phyloP scores from a whole-genome alignment of 306 rosid genomes.

The Lagenaria siceraria region DNA sequence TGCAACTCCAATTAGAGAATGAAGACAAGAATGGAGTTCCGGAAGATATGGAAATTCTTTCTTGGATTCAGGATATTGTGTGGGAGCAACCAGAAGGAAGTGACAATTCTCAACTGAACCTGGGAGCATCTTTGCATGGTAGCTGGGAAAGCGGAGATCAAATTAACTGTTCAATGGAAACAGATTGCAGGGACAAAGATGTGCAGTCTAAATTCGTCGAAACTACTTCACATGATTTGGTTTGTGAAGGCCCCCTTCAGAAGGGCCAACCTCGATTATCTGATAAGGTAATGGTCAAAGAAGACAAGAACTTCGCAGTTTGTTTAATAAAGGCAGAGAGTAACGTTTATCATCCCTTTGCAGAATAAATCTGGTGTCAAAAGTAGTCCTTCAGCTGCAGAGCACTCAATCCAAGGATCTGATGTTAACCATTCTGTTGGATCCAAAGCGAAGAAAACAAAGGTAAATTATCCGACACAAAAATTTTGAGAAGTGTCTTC shows the following conservation, averaged over 20 bases:
- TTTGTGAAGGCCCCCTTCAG: conserved; percentile 26
- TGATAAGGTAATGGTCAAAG: conserved; percentile 19
- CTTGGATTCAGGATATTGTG: conserved; percentile 34
- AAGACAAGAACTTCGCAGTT: conserved; percentile 34
- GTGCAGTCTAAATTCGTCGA: conserved; percentile 69
- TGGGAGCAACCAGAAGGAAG: conserved; percentile 40
- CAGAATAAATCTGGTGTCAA: conserved; percentile 13
- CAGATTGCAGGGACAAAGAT: conserved; percentile 52
- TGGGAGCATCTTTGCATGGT: conserved; percentile 46
- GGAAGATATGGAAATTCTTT: conserved; percentile 25
- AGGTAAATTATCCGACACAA: conserved; percentile 27
- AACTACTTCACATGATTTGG: conserved; percentile 36
- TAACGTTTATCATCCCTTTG: conserved; percentile 14
- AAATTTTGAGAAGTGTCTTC: neutral
- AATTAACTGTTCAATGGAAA: conserved; percentile 47
- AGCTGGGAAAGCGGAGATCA: conserved; percentile 81
- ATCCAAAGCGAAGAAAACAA: conserved; percentile 61
- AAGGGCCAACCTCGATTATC: conserved; percentile 18
- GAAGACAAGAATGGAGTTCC: conserved; percentile 16
- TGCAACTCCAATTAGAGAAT: conserved; percentile 40
- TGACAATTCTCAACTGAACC: conserved; percentile 68
- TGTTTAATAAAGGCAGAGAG: conserved; percentile 26
- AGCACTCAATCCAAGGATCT: neutral
- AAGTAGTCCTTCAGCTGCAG: neutral
- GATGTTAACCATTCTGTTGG: conserved; percentile 25